Base-by-base conservation (phyloP, 345 rosid genomes). In the Cardamine resedifolia region DNA sequence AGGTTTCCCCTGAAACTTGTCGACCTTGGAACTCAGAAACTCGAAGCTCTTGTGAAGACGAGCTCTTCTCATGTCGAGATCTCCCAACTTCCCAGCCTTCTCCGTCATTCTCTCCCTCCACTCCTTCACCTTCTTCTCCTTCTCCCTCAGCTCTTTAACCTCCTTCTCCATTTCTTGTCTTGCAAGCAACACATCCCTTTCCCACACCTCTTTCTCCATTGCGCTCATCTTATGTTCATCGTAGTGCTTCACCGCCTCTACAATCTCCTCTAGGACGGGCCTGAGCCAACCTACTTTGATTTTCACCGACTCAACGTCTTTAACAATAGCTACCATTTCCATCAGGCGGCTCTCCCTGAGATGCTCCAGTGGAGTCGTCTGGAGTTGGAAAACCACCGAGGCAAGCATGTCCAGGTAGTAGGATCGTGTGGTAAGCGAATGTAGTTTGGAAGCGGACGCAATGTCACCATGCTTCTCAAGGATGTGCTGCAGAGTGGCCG, bases 241-340 rank as follows among this genome's bases (percentile, higher is more conserved):
- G 43, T 61, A 69, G 12, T 69, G 79, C 59, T 69, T 76, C 14
- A 77, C 36, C 4, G 82, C 88, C 63, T 85, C 91, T 3, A 77
- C 39, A 30, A 88, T 78, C 50, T 87, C 86, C 49, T 76, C 76
- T 16, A 76, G 30, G 8, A 50, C 57, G 2, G 56, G 30, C 57
- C 31, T 70, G 55, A 77, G 76, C 76, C 80, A 77, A 8, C 31
- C 58, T 49, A 11, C 68, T 59, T 70, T 70, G 24, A 77, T 77
- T 71, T 77, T 77, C 63, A 71, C 68, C 0, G 76, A 77, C 76
- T 77, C 79, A 5, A 76, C 38, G 27, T 76, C 79, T 63, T 12
- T 77, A 15, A 76, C 71, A 56, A 70, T 76, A 6, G 71, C 71
- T 56, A 70, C 52, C 79, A 77, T 70, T 63, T 77, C 80, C 31